Evolutionary conservation across 2,329 filamentous ascomycete species (phyloP).

Genomic region (Blastomyces parvus): DNA sequence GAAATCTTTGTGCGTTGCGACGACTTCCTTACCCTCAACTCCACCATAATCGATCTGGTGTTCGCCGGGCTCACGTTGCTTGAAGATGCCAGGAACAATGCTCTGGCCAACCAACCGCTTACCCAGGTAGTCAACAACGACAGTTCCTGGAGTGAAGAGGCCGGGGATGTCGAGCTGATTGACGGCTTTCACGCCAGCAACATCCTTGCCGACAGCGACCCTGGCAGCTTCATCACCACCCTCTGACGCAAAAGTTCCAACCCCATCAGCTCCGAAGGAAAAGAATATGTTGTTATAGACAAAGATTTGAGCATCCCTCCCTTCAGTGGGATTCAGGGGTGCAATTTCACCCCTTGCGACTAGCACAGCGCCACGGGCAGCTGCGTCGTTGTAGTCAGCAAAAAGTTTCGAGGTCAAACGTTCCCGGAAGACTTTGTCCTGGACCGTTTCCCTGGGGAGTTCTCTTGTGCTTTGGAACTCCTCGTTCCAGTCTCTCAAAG

Average conservation of each 20-base stretch:
- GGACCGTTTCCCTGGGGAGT: slow-evolving; percentile 83
- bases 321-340: slow-evolving; percentile 89
- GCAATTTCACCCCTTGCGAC: slow-evolving; percentile 89
- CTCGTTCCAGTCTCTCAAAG: slow-evolving; percentile 95
- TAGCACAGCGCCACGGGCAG: slow-evolving; percentile 79
- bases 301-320: slow-evolving; percentile 88
- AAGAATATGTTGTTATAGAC: slow-evolving; percentile 99
- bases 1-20: slow-evolving; percentile 84
- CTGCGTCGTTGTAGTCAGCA: slow-evolving; percentile 94
- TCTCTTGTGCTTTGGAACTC: slow-evolving; percentile 96
- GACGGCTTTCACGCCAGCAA: slow-evolving; percentile 83
- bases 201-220: slow-evolving; percentile 93
- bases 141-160: slow-evolving; percentile 88
- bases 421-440: slow-evolving; percentile 93
- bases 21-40: slow-evolving; percentile 91
- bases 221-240: slow-evolving; percentile 93
- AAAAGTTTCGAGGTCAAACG: slow-evolving; percentile 90
- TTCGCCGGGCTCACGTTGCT: slow-evolving; percentile 92
- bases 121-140: slow-evolving; percentile 92
- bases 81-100: slow-evolving; percentile 98
- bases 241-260: slow-evolving; percentile 92
- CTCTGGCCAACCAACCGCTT: slow-evolving; percentile 96
- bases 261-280: slow-evolving; percentile 93
- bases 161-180: slow-evolving; percentile 96
- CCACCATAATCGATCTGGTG: slow-evolving; percentile 98